Conservation (phyloP, 768 basidiomycete genomes). For the Hortiboletus campestris region DNA sequence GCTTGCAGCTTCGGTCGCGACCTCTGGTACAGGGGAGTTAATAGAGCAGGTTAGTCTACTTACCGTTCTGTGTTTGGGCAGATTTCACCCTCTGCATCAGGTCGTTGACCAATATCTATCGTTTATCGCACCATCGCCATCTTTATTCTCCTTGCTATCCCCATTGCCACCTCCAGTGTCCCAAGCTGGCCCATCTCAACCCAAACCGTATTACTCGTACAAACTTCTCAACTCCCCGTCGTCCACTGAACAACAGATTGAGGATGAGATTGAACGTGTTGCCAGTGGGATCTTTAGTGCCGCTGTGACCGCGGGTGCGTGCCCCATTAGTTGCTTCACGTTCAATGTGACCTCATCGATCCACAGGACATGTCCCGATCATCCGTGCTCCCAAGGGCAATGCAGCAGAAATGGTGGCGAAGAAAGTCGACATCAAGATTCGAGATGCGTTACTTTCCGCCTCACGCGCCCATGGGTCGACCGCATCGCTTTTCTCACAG, state of each 20-base stretch:
- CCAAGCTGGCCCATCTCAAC: constrained; percentile 34
- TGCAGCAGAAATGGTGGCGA: constrained; percentile 99
- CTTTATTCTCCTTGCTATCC: constrained; percentile 87
- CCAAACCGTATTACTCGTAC: constrained; percentile 63
- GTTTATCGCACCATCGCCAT: constrained; percentile 90
- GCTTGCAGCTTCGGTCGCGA: constrained; percentile 83
- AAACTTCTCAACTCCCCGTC: constrained; percentile 86
- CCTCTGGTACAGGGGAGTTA: constrained; percentile 77
- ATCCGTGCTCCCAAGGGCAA: constrained; percentile 94
- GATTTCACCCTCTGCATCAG: constrained; percentile 36
- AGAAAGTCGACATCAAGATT: constrained; percentile 90
- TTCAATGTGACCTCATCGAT: not conserved
- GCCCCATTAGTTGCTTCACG: not conserved
- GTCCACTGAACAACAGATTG: constrained; percentile 87
- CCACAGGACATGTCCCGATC: constrained; percentile 85
- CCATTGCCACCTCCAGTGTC: constrained; percentile 42
- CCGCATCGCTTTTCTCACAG: constrained; percentile 69
- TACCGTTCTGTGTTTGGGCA: not conserved
- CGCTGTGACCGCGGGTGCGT: constrained; percentile 78
- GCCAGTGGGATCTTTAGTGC: constrained; percentile 90
- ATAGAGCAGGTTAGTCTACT: constrained; percentile 62
- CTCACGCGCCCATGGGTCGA: constrained; percentile 55
- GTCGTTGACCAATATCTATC: constrained; percentile 97
- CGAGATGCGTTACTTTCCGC: constrained; percentile 77
- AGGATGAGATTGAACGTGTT: constrained; percentile 89